Conservation (phyloP, 164 flowering plant species). For the Piper longum region DNA sequence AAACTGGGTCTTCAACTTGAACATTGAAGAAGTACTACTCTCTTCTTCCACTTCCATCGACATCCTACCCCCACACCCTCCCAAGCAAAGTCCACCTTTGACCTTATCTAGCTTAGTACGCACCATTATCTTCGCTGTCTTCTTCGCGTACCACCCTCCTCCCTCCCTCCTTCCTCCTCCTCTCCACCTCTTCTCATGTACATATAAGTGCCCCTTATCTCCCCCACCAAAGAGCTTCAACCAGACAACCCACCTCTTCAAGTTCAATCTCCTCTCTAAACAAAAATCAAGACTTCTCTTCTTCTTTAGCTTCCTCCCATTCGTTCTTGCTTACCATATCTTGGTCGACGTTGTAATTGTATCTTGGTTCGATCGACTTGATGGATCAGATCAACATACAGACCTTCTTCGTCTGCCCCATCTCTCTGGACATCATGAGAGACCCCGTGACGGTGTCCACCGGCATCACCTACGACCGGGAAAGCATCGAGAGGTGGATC, state of each 20-base stretch:
- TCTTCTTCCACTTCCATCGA: not conserved
- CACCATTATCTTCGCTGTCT: not conserved
- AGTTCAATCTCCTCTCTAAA: not conserved
- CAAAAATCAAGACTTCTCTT: not conserved
- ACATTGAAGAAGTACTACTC: not conserved
- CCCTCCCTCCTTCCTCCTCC: not conserved
- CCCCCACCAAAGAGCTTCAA: not conserved
- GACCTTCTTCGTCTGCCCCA: constrained; percentile 59
- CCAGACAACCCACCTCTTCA: not conserved
- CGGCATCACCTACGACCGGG: constrained; percentile 78
- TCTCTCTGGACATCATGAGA: constrained; percentile 63
- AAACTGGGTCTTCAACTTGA: not conserved
- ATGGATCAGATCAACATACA: constrained; percentile 58
- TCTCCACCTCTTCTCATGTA: not conserved
- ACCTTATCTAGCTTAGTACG: not conserved
- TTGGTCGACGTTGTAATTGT: not conserved
- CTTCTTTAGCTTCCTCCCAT: not conserved
- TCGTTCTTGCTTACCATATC: not conserved
- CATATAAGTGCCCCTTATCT: not conserved
- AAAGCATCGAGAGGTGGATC: constrained; percentile 62
- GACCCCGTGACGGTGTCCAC: constrained; percentile 72
- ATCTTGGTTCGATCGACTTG: too few relatives aligned
- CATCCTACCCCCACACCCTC: not conserved
- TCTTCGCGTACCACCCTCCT: not conserved
- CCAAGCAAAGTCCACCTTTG: constrained; percentile 1